phyloP scores from a whole-genome alignment of 2,329 filamentous ascomycete genomes.

The Fusarium acutatum region DNA sequence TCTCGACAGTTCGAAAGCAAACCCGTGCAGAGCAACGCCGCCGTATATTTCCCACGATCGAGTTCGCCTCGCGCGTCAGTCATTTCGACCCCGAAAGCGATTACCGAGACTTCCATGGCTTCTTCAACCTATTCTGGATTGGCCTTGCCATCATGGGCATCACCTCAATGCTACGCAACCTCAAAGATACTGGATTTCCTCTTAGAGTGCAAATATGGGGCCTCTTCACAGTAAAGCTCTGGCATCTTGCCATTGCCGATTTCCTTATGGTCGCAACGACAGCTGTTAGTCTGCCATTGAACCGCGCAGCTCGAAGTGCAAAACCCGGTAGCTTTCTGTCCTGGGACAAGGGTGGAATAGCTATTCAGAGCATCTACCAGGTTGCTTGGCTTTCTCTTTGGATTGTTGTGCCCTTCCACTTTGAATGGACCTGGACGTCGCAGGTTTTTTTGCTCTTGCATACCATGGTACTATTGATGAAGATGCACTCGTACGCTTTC shows the following conservation, averaged over 20 bases:
- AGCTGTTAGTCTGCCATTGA: constrained; percentile 75
- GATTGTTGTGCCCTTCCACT: constrained; percentile 83
- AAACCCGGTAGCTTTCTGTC: constrained; percentile 62
- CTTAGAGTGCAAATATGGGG: constrained; percentile 87
- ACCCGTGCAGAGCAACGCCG: constrained; percentile 81
- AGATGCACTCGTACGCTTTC: constrained; percentile 98
- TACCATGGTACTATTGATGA: constrained; percentile 93
- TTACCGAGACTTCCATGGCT: constrained; percentile 93
- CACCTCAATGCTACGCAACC: constrained; percentile 90
- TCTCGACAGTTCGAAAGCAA: constrained; percentile 85
- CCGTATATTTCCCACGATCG: constrained; percentile 90
- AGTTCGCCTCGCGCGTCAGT: constrained; percentile 89
- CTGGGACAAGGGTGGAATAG: constrained; percentile 82
- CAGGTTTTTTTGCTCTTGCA: constrained; percentile 96
- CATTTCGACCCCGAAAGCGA: constrained; percentile 95
- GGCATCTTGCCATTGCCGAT: constrained; percentile 86
- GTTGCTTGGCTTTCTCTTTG: constrained; percentile 80
- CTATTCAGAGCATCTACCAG: constrained; percentile 85
- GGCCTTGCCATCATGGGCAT: constrained; percentile 96
- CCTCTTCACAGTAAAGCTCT: constrained; percentile 87
- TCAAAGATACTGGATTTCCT: constrained; percentile 91
- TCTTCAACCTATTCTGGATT: constrained; percentile 99
- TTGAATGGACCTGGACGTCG: constrained; percentile 95
- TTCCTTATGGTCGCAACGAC: constrained; percentile 84
- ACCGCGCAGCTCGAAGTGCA: constrained; percentile 69